Evolutionary conservation across 257 asterid genomes (phyloP).

Genomic region (Solanum lycopersicoides): DNA sequence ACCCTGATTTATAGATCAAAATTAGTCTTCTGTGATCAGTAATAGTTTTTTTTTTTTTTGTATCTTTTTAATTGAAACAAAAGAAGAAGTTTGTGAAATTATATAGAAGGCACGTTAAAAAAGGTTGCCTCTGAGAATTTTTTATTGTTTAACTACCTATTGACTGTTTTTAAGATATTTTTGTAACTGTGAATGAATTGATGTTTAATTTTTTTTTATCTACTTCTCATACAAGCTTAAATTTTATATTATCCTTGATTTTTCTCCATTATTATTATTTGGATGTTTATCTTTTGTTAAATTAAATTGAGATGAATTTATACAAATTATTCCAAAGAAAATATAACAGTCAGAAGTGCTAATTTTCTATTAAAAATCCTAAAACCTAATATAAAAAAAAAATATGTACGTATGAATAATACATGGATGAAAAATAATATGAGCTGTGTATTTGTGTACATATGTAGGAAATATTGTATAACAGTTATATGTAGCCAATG

Average conservation of each 20-base stretch:
- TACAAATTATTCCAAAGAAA: not conserved
- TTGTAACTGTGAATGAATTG: not conserved
- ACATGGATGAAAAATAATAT: not conserved
- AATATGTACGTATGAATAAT: too few relatives aligned
- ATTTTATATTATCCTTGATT: not conserved
- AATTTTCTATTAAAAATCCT: not conserved
- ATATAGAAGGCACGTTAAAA: not conserved
- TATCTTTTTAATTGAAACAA: not conserved
- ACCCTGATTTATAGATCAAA: not conserved
- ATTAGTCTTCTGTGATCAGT: not conserved
- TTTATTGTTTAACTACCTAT: not conserved
- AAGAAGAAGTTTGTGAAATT: not conserved
- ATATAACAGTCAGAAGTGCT: not conserved
- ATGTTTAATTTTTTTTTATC: not conserved
- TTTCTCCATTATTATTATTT: not conserved
- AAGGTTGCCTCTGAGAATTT: not conserved
- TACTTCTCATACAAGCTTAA: not conserved
- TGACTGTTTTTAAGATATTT: not conserved
- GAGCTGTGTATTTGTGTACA: not conserved
- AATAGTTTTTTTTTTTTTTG: not conserved
- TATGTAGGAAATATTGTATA: not conserved
- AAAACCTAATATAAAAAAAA: too few relatives aligned
- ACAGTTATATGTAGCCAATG: not conserved
- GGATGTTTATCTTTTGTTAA: not conserved
- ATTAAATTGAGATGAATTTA: not conserved